These are phyloP conservation scores for Saccharomyces eubayanus DNA, from an alignment of 805 yeast genomes.

Conservation along the genomic window DNA sequence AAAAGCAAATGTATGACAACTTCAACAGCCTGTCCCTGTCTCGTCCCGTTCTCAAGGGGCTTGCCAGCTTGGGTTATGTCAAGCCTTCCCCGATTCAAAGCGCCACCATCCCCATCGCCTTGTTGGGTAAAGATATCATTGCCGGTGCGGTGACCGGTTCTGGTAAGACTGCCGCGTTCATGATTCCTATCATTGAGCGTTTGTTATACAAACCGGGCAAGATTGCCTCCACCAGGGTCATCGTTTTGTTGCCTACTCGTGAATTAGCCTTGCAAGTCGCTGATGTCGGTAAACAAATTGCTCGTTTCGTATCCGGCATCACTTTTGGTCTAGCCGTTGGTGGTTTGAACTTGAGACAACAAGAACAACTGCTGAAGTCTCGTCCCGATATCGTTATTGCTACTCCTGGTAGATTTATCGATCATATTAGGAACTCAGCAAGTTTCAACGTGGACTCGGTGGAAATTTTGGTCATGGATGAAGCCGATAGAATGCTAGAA, in stretches of 20 bases:
- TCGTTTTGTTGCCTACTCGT: slow-evolving; percentile 92
- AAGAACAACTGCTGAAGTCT: slow-evolving; percentile 84
- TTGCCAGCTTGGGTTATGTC: slow-evolving; percentile 72
- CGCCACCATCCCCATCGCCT: slow-evolving; percentile 86
- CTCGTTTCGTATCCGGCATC: slow-evolving; percentile 63
- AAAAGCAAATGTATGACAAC: slow-evolving; percentile 44
- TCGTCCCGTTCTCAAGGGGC: slow-evolving; percentile 81
- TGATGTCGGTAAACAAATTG: slow-evolving; percentile 84
- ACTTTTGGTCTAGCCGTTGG: slow-evolving; percentile 96
- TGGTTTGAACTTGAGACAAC: slow-evolving; percentile 90
- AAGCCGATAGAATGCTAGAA: slow-evolving; percentile 98
- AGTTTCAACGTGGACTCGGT: slow-evolving; percentile 84
- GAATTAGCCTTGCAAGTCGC: slow-evolving; percentile 94
- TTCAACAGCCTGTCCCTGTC: slow-evolving; percentile 77
- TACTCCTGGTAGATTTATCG: slow-evolving; percentile 97
- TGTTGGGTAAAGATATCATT: slow-evolving; percentile 89
- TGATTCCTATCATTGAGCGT: slow-evolving; percentile 93
- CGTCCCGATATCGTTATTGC: slow-evolving; percentile 96
- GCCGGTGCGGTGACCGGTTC: slow-evolving; percentile 99
- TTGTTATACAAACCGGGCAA: slow-evolving; percentile 80
- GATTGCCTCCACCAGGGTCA: slow-evolving; percentile 80
- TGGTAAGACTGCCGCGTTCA: slow-evolving; percentile 97
- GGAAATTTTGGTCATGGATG: slow-evolving; percentile 89
- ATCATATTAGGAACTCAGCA: slow-evolving; percentile 91
- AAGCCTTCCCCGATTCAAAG: slow-evolving; percentile 91